These are phyloP conservation scores for Pseudotulostoma volvatum DNA, from an alignment of 495 filamentous ascomycete species.

Conservation along the genomic window DNA sequence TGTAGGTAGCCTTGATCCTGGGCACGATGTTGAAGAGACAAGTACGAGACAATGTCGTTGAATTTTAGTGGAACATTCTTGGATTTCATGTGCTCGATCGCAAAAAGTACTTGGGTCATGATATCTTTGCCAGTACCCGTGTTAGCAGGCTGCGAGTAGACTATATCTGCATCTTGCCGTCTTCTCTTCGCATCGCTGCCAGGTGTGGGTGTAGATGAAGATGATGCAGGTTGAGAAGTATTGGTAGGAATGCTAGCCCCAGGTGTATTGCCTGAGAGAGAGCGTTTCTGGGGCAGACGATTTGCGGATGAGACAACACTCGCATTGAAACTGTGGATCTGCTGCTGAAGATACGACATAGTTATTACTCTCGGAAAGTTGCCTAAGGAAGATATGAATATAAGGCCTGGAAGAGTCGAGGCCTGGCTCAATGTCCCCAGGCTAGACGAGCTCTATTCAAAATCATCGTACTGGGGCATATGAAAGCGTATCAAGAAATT, in stretches of 20 bases:
- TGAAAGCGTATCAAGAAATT: background rate
- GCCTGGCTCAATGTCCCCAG: too few relatives aligned
- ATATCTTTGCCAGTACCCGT: constrained; percentile 65
- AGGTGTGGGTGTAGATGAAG: constrained; percentile 19
- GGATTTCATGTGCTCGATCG: constrained; percentile 66
- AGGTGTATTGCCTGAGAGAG: constrained; percentile 16
- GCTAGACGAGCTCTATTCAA: constrained; percentile 1
- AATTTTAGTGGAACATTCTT: constrained; percentile 57
- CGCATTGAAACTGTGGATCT: constrained; percentile 33
- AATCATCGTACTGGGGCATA: background rate
- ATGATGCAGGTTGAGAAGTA: constrained; percentile 26
- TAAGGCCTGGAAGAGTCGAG: too few relatives aligned
- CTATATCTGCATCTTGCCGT: constrained; percentile 38
- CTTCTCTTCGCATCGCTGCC: constrained; percentile 38
- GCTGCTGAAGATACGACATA: constrained; percentile 32
- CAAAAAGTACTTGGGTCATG: constrained; percentile 70
- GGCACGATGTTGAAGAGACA: constrained; percentile 43
- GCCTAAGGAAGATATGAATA: too few relatives aligned
- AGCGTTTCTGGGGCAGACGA: constrained; percentile 25
- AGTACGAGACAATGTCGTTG: constrained; percentile 56
- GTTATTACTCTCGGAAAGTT: constrained; percentile 2
- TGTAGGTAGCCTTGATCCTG: constrained; percentile 30
- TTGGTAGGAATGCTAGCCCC: constrained; percentile 12
- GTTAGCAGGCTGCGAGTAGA: constrained; percentile 63
- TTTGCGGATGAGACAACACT: constrained; percentile 29